Evolutionary conservation across 1,284 basidiomycete genomes (phyloP).

Genomic region (Porodaedalea pini): DNA sequence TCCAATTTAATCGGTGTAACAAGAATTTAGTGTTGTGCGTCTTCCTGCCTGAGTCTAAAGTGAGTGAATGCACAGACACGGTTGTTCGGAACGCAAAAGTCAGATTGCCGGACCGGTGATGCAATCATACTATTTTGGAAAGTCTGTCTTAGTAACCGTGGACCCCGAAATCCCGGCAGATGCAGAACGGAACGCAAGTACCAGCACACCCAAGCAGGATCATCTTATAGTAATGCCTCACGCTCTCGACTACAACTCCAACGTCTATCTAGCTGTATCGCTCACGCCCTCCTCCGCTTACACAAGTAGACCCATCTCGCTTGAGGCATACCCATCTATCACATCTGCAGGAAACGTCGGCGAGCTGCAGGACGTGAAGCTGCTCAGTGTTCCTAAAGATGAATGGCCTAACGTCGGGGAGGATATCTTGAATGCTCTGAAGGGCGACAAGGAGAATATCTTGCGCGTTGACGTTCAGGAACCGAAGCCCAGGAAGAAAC

Average conservation of each 20-base stretch:
- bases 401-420: slow-evolving; percentile 26
- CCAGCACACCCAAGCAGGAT: not conserved
- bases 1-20: too few relatives aligned
- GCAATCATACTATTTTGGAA: too few relatives aligned
- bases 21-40: too few relatives aligned
- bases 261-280: slow-evolving; percentile 30
- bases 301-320: slow-evolving; percentile 23
- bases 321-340: slow-evolving; percentile 27
- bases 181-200: too few relatives aligned
- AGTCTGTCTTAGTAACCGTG: too few relatives aligned
- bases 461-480: slow-evolving; percentile 32
- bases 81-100: too few relatives aligned
- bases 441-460: slow-evolving; percentile 25
- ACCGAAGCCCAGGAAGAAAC: slow-evolving; percentile 27
- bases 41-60: too few relatives aligned
- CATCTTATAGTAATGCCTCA: slow-evolving; percentile 5
- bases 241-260: slow-evolving; percentile 25
- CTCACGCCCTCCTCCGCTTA: slow-evolving; percentile 27
- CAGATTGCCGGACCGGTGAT: too few relatives aligned
- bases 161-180: too few relatives aligned
- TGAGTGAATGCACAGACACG: too few relatives aligned
- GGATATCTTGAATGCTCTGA: slow-evolving; percentile 26
- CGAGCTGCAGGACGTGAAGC: slow-evolving; percentile 29
- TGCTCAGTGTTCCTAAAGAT: slow-evolving; percentile 30
- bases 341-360: slow-evolving; percentile 30